Percentiles rank a stretch among this genome's conserved stretches.
Conservation (phyloP, 345 rosid genomes). For the Mallotus nudiflorus region DNA sequence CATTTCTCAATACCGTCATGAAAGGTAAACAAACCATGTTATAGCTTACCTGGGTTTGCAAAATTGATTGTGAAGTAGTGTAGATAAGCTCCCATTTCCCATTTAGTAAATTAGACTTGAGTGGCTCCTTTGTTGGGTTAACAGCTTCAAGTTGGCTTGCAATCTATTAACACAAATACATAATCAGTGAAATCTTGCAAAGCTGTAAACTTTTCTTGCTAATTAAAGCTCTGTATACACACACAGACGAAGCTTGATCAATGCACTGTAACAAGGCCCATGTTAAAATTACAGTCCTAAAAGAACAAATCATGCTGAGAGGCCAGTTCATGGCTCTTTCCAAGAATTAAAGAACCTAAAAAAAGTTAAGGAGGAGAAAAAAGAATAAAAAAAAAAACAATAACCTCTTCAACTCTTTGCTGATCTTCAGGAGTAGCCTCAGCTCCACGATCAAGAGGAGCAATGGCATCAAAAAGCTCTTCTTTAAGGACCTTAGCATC, state of each 20-base stretch:
- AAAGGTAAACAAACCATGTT: too few relatives aligned
- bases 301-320: neutral
- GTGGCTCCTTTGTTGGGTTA: conserved; percentile 71
- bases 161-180: conserved; percentile 42
- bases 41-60: conserved; percentile 64
- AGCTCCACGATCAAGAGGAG: conserved; percentile 76
- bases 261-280: too few relatives aligned
- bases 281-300: too few relatives aligned
- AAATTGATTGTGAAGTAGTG: conserved; percentile 80
- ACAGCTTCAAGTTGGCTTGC: conserved; percentile 80
- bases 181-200: conserved; percentile 1
- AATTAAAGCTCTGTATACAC: too few relatives aligned
- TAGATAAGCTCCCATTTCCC: conserved; percentile 96
- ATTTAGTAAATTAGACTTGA: conserved; percentile 68
- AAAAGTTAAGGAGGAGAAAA: neutral
- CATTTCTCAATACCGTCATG: too few relatives aligned
- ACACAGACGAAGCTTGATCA: too few relatives aligned
- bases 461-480: conserved; percentile 72
- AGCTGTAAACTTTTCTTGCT: too few relatives aligned
- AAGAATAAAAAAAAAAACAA: neutral
- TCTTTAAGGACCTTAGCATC: conserved; percentile 60
- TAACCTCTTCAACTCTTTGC: conserved; percentile 67
- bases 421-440: conserved; percentile 77
- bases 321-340: neutral
- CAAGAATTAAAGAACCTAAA: neutral